Evolutionary conservation across 2,329 filamentous ascomycete species (phyloP).

Genomic region (Beauveria caledonica): DNA sequence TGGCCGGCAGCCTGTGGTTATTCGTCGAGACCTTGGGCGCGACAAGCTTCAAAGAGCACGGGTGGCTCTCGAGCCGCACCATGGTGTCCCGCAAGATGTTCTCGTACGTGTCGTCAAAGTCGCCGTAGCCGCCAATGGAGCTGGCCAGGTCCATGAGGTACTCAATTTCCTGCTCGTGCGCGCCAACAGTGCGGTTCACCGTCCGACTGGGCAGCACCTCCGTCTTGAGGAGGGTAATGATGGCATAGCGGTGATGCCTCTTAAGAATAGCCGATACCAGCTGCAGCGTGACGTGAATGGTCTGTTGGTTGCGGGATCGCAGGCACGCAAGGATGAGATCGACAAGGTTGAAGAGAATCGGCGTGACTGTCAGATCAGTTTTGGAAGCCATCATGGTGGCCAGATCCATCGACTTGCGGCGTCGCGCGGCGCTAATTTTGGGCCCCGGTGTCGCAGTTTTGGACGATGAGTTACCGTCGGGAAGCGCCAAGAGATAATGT

Average conservation of each 20-base stretch:
- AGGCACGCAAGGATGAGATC: conserved; percentile 84
- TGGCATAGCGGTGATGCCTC: conserved; percentile 80
- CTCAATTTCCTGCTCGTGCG: conserved; percentile 67
- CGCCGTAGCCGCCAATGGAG: conserved; percentile 58
- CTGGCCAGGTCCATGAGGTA: conserved; percentile 61
- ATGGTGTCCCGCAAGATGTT: conserved; percentile 63
- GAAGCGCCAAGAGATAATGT: conserved; percentile 80
- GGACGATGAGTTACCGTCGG: conserved; percentile 39
- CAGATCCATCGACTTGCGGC: conserved; percentile 83
- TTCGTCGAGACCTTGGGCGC: conserved; percentile 50
- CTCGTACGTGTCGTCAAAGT: conserved; percentile 66
- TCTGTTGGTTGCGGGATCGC: conserved; percentile 76
- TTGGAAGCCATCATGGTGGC: conserved; percentile 70
- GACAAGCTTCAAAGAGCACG: conserved; percentile 63
- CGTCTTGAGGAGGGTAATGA: conserved; percentile 65
- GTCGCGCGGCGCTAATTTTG: conserved; percentile 59
- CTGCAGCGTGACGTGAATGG: conserved; percentile 80
- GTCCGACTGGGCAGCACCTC: conserved; percentile 46
- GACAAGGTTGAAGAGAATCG: conserved; percentile 84
- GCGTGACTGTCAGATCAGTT: conserved; percentile 65
- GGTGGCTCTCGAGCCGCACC: conserved; percentile 60
- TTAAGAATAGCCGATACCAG: conserved; percentile 79
- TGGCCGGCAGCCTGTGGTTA: conserved; percentile 47
- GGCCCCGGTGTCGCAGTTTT: conserved; percentile 34
- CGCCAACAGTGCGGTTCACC: conserved; percentile 59